Conservation (phyloP, 2,329 filamentous ascomycete genomes). For the Cladophialophora yegresii region DNA sequence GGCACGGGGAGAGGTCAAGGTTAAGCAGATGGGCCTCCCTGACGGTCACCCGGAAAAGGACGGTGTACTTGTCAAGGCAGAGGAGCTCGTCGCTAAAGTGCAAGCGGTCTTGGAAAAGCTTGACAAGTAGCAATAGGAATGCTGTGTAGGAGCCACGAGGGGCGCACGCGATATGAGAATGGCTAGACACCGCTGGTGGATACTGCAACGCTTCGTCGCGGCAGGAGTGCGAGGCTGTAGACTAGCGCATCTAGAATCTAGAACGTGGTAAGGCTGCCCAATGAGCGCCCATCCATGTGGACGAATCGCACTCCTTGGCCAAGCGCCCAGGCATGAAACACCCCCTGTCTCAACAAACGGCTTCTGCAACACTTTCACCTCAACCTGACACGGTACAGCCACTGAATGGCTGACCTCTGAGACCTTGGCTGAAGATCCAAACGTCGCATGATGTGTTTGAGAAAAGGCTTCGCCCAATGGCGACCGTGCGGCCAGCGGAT, state of each 20-base stretch:
- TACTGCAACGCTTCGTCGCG: neutral
- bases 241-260: conserved; percentile 16
- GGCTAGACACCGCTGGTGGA: neutral
- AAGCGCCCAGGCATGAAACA: conserved; percentile 28
- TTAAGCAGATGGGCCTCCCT: conserved; percentile 80
- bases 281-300: neutral
- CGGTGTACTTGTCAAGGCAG: conserved; percentile 70
- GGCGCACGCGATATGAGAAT: neutral
- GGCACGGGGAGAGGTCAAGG: conserved; percentile 75
- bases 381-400: conserved; percentile 32
- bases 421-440: conserved; percentile 30
- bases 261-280: conserved; percentile 11
- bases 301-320: neutral
- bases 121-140: conserved; percentile 3
- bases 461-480: conserved; percentile 26
- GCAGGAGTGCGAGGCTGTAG: conserved; percentile 7
- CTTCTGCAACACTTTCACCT: conserved; percentile 29
- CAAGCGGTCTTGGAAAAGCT: conserved; percentile 20
- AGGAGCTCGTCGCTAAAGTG: conserved; percentile 29
- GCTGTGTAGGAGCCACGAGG: neutral
- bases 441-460: conserved; percentile 33
- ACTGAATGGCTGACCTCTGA: conserved; percentile 20
- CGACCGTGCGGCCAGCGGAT: conserved; percentile 12
- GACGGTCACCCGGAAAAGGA: conserved; percentile 90
- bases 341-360: conserved; percentile 26